These are phyloP conservation scores for Periconia macrospinosa DNA, from an alignment of 2,329 filamentous ascomycete species.

Conservation along the genomic window DNA sequence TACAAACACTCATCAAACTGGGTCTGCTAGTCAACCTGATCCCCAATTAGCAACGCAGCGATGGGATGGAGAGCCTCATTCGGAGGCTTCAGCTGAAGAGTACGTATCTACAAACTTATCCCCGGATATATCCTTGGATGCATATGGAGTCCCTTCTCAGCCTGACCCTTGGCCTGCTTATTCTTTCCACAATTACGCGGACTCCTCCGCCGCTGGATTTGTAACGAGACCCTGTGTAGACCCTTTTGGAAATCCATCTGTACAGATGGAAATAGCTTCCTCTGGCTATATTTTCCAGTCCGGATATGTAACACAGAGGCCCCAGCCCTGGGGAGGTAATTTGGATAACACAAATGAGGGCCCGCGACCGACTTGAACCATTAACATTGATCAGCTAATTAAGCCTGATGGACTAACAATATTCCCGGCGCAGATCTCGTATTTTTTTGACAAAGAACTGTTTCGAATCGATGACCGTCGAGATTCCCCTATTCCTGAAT, in stretches of 20 bases:
- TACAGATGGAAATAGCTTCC: background rate
- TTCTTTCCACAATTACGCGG: background rate
- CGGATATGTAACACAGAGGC: background rate
- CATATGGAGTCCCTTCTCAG: background rate
- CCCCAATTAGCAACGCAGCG: background rate
- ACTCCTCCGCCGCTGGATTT: background rate
- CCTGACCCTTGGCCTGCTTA: slow-evolving; percentile 4
- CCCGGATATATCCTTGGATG: background rate
- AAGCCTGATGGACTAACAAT: background rate
- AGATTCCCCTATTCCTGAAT: too few species aligned
- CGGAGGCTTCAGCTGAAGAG: background rate
- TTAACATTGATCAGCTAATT: too few species aligned
- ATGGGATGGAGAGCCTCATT: background rate
- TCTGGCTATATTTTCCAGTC: background rate
- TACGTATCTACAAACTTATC: slow-evolving; percentile 7
- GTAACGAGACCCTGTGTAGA: background rate
- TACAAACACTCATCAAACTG: background rate
- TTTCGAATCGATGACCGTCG: too few species aligned
- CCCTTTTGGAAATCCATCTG: background rate
- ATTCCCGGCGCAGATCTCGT: too few species aligned
- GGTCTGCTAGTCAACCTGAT: background rate
- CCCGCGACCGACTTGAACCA: background rate
- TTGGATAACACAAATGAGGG: background rate
- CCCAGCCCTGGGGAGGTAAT: background rate
- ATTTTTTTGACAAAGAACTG: too few species aligned